Base-by-base conservation (phyloP, 2,329 filamentous ascomycete species). In the Fusarium goolgardi region DNA sequence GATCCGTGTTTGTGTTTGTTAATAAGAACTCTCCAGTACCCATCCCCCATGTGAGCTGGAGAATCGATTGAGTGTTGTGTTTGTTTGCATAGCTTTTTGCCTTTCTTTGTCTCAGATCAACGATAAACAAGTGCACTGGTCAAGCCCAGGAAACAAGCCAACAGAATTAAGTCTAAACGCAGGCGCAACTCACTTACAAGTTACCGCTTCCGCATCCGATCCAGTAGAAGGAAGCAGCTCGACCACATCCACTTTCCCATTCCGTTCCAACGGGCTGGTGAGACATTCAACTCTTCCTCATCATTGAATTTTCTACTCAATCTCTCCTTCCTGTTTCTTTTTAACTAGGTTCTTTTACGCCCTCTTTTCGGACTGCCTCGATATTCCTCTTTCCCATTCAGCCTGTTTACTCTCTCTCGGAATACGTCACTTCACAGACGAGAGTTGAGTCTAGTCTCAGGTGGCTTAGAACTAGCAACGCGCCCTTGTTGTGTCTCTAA, bases 181-280 rank as follows among this genome's bases (percentile, higher is more conserved):
- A 59, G 32, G 39, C 54, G 52, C 60, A 47, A 65, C 60, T 59
- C 34, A 49, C 41, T 51, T 27, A 47, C 27, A 45, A 45, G 43
- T 31, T 16, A 45, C 59, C 45, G n/a, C 32, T 39, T 43, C 41
- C 49, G 49, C 49, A 32, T 47, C 32, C 43, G 49, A 51, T 37
- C 53, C 45, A 31, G 40, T 44, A 21, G 23, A 43, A 41, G 35
- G 45, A 64, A 46, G 61, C 34, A 43, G 32, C 34, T 46, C 29
- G 18, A 59, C 45, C 45, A 64, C 45, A 64, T 27, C 54, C 54
- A 54, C 61, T 60, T 65, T 53, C 54, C 61, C 41, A 54, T 54
- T 59, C 41, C 60, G 60, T 59, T 25, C 18, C 23, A 25, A 57
- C 34, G 21, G 44, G 16, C 49, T 62, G 61, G 40, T 61, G 51